Percentiles rank a stretch among this genome's conserved stretches.
Conservation (phyloP, 352 stramenopile species). For the Pythium aquatile region DNA sequence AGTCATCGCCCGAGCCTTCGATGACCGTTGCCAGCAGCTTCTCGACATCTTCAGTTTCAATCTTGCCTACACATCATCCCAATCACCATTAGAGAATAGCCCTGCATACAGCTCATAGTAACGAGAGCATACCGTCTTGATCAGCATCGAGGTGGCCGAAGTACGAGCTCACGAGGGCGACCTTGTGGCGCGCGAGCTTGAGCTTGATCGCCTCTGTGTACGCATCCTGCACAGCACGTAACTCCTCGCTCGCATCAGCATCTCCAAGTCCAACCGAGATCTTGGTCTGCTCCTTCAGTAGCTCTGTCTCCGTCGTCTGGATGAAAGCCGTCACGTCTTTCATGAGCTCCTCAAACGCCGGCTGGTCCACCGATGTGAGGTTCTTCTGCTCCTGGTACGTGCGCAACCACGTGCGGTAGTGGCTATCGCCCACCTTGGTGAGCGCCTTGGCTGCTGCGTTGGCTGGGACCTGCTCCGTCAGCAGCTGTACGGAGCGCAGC, state of each 20-base stretch:
- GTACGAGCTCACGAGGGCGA: constrained; percentile 28
- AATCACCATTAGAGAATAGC: neutral
- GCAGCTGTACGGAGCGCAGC: constrained; percentile 48
- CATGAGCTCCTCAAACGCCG: constrained; percentile 48
- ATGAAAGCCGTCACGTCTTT: constrained; percentile 44
- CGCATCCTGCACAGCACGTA: constrained; percentile 22
- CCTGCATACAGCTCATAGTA: neutral
- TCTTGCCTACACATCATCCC: constrained; percentile 30
- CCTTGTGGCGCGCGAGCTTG: constrained; percentile 66
- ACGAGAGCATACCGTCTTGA: constrained; percentile 45
- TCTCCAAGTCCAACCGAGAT: constrained; percentile 40
- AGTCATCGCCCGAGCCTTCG: constrained; percentile 12
- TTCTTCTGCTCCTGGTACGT: constrained; percentile 21
- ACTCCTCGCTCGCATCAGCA: constrained; percentile 24
- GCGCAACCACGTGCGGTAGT: constrained; percentile 21
- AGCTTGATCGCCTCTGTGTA: constrained; percentile 62
- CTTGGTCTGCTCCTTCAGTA: constrained; percentile 36
- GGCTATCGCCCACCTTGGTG: neutral
- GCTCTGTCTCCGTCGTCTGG: constrained; percentile 39
- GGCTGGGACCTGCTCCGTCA: constrained; percentile 29
- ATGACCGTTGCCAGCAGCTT: constrained; percentile 36
- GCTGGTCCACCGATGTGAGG: constrained; percentile 20
- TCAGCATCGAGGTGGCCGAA: constrained; percentile 67
- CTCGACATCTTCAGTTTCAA: constrained; percentile 41
- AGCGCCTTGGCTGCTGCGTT: constrained; percentile 11